Percentiles rank a stretch among this genome's conserved stretches.
Evolutionary conservation across 345 rosid species (phyloP).

Genomic region (Eucalyptus pumila): DNA sequence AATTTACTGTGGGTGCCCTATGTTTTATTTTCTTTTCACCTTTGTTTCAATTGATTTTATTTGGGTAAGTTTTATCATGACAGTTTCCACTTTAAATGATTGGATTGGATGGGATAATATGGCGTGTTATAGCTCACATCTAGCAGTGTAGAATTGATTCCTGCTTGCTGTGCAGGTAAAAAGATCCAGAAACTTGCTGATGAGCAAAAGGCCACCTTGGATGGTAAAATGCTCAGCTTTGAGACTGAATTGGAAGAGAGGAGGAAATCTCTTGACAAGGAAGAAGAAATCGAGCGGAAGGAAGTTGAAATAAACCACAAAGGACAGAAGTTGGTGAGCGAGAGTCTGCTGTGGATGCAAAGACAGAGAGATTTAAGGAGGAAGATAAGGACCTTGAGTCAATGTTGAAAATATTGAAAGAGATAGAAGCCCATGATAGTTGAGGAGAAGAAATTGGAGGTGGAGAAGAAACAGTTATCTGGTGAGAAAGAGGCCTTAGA

Average conservation of each 20-base stretch:
- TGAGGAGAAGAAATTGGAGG: conserved; percentile 27
- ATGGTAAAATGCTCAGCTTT: conserved; percentile 36
- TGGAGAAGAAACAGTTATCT: no score
- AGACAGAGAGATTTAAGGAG: conserved; percentile 38
- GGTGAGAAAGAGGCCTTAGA: no score
- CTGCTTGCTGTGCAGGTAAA: conserved; percentile 30
- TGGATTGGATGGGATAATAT: neutral
- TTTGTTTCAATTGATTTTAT: no score
- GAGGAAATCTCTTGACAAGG: conserved; percentile 50
- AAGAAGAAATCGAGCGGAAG: conserved; percentile 28
- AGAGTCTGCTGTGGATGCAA: conserved; percentile 40
- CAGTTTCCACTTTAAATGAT: neutral
- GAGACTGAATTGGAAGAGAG: conserved; percentile 42
- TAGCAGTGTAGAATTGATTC: neutral
- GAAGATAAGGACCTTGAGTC: conserved; percentile 59
- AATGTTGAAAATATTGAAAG: conserved; percentile 37
- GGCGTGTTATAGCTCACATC: neutral
- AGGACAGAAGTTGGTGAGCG: conserved; percentile 39
- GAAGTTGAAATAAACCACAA: conserved; percentile 27
- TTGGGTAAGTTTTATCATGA: neutral
- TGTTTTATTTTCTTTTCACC: no score
- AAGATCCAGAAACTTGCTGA: conserved; percentile 54
- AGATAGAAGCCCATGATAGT: conserved; percentile 41
- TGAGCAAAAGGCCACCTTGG: conserved; percentile 41
- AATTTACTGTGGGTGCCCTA: no score